Percentiles rank a stretch among this genome's conserved stretches.
These are phyloP conservation scores for Clonostachys rhizophaga DNA, from an alignment of 2,329 filamentous ascomycete genomes.

Conservation along the genomic window DNA sequence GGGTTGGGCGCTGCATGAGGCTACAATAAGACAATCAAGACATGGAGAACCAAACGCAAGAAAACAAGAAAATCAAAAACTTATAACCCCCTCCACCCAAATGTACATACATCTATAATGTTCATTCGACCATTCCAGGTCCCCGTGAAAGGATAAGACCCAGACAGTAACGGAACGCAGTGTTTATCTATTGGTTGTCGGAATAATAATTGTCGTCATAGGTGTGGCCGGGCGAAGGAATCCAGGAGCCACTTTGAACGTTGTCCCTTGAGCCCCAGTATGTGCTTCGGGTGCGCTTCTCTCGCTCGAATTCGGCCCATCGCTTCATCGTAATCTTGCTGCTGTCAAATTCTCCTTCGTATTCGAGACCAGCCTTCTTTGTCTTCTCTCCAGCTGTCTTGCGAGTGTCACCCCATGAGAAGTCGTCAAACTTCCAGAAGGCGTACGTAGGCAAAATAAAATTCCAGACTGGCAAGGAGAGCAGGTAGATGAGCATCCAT, in stretches of 20 bases:
- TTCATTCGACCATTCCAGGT: too few relatives aligned
- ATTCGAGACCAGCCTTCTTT: slow-evolving; percentile 81
- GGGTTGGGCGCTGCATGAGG: too few relatives aligned
- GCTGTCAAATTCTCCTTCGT: slow-evolving; percentile 95
- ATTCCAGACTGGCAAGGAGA: slow-evolving; percentile 95
- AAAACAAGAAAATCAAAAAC: too few relatives aligned
- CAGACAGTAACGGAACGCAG: too few relatives aligned
- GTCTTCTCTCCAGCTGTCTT: slow-evolving; percentile 90
- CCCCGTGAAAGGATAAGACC: too few relatives aligned
- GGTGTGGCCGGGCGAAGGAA: too few relatives aligned
- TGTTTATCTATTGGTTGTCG: too few relatives aligned
- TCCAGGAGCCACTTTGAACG: slow-evolving; percentile 13
- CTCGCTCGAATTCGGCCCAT: slow-evolving; percentile 91
- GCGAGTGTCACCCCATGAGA: slow-evolving; percentile 97
- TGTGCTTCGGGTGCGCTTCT: slow-evolving; percentile 43
- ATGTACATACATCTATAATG: too few relatives aligned
- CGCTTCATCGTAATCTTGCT: slow-evolving; percentile 99
- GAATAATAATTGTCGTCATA: too few relatives aligned
- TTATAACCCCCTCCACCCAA: too few relatives aligned
- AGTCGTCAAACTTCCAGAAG: slow-evolving; percentile 99
- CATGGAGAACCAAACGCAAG: too few relatives aligned
- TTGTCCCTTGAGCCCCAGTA: slow-evolving; percentile 51
- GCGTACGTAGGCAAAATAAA: slow-evolving; percentile 91
- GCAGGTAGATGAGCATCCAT: slow-evolving; percentile 96
- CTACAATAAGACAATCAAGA: too few relatives aligned